Evolutionary conservation across 2,329 filamentous ascomycete genomes (phyloP), one percentile per base, ranked within the genome.

Genomic region (Tolypocladium nubicola): DNA sequence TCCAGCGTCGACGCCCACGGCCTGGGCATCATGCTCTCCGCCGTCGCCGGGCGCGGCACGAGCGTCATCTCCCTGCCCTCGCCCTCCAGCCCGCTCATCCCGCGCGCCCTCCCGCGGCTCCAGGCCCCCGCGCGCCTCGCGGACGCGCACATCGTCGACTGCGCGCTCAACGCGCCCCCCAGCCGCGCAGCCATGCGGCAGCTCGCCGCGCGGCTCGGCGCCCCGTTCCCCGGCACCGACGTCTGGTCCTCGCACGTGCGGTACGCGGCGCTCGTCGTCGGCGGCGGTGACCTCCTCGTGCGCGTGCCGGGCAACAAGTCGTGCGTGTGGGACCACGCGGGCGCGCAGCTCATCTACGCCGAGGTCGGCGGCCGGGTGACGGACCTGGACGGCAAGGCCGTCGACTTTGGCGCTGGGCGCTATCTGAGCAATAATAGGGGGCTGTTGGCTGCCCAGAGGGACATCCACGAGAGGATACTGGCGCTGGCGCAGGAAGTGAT

Each of bases 321-420:
- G 57, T 70, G 66, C 54, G 63, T 73, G 41, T 75, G 80, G 81
- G 81, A 84, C 60, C 81, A 84, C 60, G 80, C 80, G 0, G 81
- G 80, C 7, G 79, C 80, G 1, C 81, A 83, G 74, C 69, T 84
- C 57, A 69, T 83, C 37, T 78, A 81, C 57, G 76, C 79, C 57
- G 81, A 84, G 67, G 69, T 77, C 1, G 81, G 81, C 1, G 81
- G 81, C 23, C 71, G 69, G 57, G 71, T 83, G 52, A 82, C 79
- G 0, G 81, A 84, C 56, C 68, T 75, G 56, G 70, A 75, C 21
- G 72, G 71, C 9, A 61, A 61, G 49, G 56, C 60, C 1, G 67
- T 73, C 3, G 69, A 75, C 41, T 74, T 74, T 61, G 67, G 67
- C 26, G 68, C 66, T 1, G 72, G 72, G 1, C 64, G 72, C 49